phyloP scores from a whole-genome alignment of 164 flowering plant genomes.

The Macadamia tetraphylla region DNA sequence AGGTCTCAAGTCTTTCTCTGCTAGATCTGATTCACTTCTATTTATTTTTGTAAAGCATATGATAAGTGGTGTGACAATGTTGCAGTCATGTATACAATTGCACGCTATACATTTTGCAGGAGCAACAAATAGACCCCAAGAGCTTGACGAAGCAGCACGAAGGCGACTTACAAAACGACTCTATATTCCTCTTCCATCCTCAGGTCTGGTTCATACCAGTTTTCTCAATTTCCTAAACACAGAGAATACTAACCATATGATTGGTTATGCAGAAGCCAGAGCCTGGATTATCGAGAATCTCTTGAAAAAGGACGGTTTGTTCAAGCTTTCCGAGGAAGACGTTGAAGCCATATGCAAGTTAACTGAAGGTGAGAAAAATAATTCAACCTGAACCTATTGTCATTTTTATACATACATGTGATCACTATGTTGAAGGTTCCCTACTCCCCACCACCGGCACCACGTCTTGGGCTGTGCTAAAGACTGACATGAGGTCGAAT shows the following conservation, averaged over 20 bases:
- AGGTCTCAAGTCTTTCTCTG: too few species aligned
- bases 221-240: not conserved
- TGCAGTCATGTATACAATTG: not conserved
- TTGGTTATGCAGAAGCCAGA: constrained; percentile 70
- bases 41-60: too few species aligned
- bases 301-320: constrained; percentile 81
- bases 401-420: not conserved
- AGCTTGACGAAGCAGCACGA: constrained; percentile 98
- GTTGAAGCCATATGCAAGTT: constrained; percentile 63
- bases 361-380: constrained; percentile 54
- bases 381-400: not conserved
- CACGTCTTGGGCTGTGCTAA: not conserved
- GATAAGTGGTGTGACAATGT: too few species aligned
- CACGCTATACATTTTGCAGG: constrained; percentile 37
- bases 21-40: too few species aligned
- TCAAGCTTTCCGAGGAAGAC: constrained; percentile 77
- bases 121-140: constrained; percentile 99
- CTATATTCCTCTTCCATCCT: constrained; percentile 91
- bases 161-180: constrained; percentile 92
- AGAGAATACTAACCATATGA: not conserved
- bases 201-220: constrained; percentile 41
- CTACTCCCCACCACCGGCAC: too few species aligned
- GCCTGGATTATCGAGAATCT: constrained; percentile 89
- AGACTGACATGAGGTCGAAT: not conserved
- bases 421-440: too few species aligned